Conservation (phyloP, 208 protist species). For the Acanthamoeba royreba region DNA sequence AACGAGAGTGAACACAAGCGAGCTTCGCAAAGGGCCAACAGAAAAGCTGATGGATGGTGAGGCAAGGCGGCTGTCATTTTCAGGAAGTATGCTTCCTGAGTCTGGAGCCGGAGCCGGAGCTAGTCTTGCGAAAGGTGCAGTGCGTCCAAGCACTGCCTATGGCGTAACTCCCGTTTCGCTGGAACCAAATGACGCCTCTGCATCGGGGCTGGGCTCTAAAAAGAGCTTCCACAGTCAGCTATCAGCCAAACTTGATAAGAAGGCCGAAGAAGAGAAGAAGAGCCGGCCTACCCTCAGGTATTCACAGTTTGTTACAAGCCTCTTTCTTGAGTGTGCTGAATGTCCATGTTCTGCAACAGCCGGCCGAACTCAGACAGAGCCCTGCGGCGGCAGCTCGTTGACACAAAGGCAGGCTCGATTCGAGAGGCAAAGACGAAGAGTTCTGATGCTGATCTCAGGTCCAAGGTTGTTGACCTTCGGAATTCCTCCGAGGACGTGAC, state of each 20-base stretch:
- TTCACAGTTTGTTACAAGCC: too few species aligned
- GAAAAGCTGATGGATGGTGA: not conserved
- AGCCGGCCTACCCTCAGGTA: not conserved
- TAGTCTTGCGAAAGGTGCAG: too few species aligned
- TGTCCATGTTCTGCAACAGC: not conserved
- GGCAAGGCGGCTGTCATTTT: not conserved
- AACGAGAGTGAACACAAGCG: not conserved
- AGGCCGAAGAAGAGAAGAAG: not conserved
- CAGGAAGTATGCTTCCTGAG: not conserved
- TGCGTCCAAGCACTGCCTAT: not conserved
- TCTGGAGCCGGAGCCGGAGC: too few species aligned
- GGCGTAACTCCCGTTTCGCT: not conserved
- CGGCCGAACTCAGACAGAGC: not conserved
- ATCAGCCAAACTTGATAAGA: not conserved
- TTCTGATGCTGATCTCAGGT: not conserved
- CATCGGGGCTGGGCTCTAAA: not conserved
- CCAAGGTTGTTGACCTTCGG: not conserved
- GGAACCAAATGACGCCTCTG: not conserved
- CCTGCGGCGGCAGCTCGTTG: not conserved
- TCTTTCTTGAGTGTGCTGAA: not conserved
- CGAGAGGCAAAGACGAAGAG: not conserved
- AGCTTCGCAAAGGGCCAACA: not conserved
- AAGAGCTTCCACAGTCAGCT: conserved; percentile 25
- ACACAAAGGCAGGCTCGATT: not conserved
- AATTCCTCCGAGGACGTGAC: not conserved